Base-by-base conservation (phyloP, 176 grass and related monocot species). In the Pharus latifolius region DNA sequence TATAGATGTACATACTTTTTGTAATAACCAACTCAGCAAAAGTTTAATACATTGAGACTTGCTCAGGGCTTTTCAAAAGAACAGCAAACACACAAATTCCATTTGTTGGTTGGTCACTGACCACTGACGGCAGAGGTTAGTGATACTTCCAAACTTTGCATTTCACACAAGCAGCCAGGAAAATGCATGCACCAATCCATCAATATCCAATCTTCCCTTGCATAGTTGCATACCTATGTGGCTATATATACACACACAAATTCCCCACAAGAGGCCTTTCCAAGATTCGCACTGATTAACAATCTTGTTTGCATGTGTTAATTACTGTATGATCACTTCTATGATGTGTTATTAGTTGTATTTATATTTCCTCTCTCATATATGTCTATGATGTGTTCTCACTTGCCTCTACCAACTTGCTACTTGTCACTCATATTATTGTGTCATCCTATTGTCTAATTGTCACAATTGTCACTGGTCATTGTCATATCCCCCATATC, bases 91-190 rank as follows among this genome's bases (percentile, higher is more conserved):
- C n/a, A n/a, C n/a, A n/a, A n/a, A n/a, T n/a, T 56, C 55, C 63
- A 38, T 56, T 85, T 69, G 23, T 69, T 80, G 9, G 23, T 51
- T 60, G 77, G 26, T 43, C 54, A 60, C 28, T 69, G 64, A 64
- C 65, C 46, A 23, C 46, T 31, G 69, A 84, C 69, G 61, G 53
- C 46, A 68, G 61, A 44, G 9, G 62, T 74, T 80, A 48, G 51
- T 54, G 41, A 75, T 80, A 56, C 56, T 74, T 80, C 77, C 71
- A 81, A 80, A 71, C 31, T 75, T 80, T 56, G 64, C 64, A 50
- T 42, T 81, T 76, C 83, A 71, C 58, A 65, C 57, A 50, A 50
- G 49, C 31, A 49, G 35, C 8, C n/a, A n/a, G n/a, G n/a, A n/a
- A n/a, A n/a, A n/a, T n/a, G n/a, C n/a, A n/a, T 38, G 35, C 35